Evolutionary conservation across 106 monocot species (phyloP).

Genomic region (Iris macrosiphon): DNA sequence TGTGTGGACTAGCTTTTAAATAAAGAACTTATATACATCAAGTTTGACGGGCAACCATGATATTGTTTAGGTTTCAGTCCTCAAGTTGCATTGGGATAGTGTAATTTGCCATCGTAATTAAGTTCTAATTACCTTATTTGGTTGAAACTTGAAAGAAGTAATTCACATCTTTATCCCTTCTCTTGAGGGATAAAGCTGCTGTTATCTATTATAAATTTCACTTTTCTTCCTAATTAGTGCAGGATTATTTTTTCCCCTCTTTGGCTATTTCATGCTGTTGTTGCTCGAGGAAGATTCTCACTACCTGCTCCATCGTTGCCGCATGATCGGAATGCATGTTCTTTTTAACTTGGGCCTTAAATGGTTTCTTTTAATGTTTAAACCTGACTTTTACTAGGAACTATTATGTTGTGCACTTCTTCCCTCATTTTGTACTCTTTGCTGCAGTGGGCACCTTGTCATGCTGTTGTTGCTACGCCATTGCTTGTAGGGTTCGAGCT

Average conservation of each 20-base stretch:
- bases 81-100: too few species aligned
- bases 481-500: slow-evolving; percentile 81
- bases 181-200: too few species aligned
- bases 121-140: too few species aligned
- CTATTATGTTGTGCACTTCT: neutral
- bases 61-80: too few species aligned
- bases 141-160: too few species aligned
- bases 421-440: neutral
- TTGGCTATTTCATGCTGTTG: slow-evolving; percentile 73
- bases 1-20: too few species aligned
- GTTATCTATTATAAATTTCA: too few species aligned
- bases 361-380: neutral
- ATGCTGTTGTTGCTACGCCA: slow-evolving; percentile 72
- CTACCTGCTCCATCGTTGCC: slow-evolving; percentile 87
- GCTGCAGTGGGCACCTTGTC: slow-evolving; percentile 97
- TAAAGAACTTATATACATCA: too few species aligned
- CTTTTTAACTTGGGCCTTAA: slow-evolving; percentile 6
- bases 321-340: slow-evolving; percentile 79
- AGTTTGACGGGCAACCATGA: too few species aligned
- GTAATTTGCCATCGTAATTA: too few species aligned
- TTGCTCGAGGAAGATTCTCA: slow-evolving; percentile 78
- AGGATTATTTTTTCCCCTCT: slow-evolving; percentile 74
- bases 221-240: too few species aligned
- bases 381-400: neutral
- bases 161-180: too few species aligned